These are phyloP conservation scores for Phytophthora fragariaefolia DNA, from an alignment of 352 stramenopile species.

Conservation along the genomic window DNA sequence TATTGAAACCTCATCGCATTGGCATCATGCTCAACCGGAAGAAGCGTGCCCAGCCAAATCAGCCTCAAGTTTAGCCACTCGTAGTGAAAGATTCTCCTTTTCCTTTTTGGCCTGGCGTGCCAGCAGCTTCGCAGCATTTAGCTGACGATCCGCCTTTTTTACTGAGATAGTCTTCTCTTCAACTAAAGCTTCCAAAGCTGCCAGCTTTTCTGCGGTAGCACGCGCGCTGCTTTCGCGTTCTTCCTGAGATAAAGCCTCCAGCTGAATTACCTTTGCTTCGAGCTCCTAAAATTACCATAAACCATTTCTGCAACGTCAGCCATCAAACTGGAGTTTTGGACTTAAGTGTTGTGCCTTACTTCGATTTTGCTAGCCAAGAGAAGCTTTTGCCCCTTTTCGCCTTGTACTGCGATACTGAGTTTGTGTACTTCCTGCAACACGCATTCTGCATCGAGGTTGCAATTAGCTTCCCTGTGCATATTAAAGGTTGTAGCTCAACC, in stretches of 20 bases:
- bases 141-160: slow-evolving; percentile 66
- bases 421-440: slow-evolving; percentile 19
- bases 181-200: slow-evolving; percentile 41
- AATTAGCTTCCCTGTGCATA: background rate
- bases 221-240: slow-evolving; percentile 41
- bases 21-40: slow-evolving; percentile 6
- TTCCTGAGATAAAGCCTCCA: slow-evolving; percentile 49
- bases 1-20: background rate
- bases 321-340: too few species aligned
- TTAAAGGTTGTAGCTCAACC: background rate
- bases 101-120: slow-evolving; percentile 74
- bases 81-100: slow-evolving; percentile 60
- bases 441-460: background rate
- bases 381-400: slow-evolving; percentile 33
- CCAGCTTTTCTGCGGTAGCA: slow-evolving; percentile 38
- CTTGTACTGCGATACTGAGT: slow-evolving; percentile 14
- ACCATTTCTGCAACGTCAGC: background rate
- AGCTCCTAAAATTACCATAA: slow-evolving; percentile 40
- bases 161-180: slow-evolving; percentile 53
- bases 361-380: slow-evolving; percentile 25
- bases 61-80: slow-evolving; percentile 49
- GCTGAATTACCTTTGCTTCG: slow-evolving; percentile 39
- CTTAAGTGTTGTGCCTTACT: too few species aligned
- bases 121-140: slow-evolving; percentile 75
- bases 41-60: slow-evolving; percentile 12